Evolutionary conservation across 2,329 filamentous ascomycete genomes (phyloP), one percentile per base, ranked within the genome.

Genomic region (Venturia carpophila): DNA sequence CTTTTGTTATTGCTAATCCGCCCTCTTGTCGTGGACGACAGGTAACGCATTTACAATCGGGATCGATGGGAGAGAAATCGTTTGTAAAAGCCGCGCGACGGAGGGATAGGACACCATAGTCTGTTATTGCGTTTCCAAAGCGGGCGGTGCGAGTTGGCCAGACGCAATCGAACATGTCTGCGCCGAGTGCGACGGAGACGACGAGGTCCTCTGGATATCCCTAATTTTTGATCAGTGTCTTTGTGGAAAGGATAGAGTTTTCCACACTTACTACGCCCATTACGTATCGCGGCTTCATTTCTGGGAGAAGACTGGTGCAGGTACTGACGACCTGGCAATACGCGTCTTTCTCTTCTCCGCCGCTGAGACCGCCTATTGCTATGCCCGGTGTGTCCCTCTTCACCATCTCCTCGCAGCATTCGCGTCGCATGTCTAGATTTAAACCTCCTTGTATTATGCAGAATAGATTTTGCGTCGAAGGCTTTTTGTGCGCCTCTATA

Each of bases 81-180:
- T 84, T 79, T 0, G 90, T 86, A 73, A 87, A 97, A 56, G 81
- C 80, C 34, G 87, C 84, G 73, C 93, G 87, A 67, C 90, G 87
- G 60, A 99, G 79, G 74, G 96, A 97, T 58, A 97, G 78, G n/a
- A 91, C 84, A 13, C 94, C 95, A 52, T 80, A 71, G 65, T 85
- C 84, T 2, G 93, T 97, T 66, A 99, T 85, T 45, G 93, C 94
- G 73, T 97, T 97, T 67, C 95, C 94, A 73, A 99, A 99, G 42
- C 94, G 87, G 73, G 85, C 65, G 13, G 58, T 42, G 15, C 52
- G 27, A 5, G 94, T 97, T 1, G 94, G 95, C 94, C 94, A 99
- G 7, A 99, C 94, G 73, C 95, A 99, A 77, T 99, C 94, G 74
- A 99, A 99, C 94, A 99, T 99, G 77, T 99, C 94, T 61, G 94